Percentiles rank a stretch among this genome's conserved stretches.
Conservation (phyloP, 805 yeast genomes). For the Lachancea sp. region DNA sequence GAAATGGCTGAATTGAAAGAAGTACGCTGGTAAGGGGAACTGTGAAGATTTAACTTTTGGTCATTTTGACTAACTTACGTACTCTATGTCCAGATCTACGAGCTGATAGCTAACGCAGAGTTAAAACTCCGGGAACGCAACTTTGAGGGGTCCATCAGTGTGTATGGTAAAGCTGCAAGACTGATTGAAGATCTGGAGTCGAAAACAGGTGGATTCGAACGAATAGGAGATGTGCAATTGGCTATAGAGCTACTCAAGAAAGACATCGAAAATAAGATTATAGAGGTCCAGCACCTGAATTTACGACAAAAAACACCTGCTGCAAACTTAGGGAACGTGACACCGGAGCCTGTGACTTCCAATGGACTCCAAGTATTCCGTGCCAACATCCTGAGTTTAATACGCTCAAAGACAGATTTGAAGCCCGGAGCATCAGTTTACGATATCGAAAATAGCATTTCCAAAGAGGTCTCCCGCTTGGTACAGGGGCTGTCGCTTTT, state of each 20-base stretch:
- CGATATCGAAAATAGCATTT: conserved; percentile 2
- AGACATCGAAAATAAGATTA: conserved; percentile 30
- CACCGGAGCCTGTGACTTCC: background rate
- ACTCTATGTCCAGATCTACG: conserved; percentile 35
- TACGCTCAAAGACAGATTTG: conserved; percentile 5
- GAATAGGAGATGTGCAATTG: conserved; percentile 32
- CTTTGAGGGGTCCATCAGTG: conserved; percentile 35
- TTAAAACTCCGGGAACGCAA: conserved; percentile 39
- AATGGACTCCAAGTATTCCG: background rate
- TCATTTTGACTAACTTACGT: background rate
- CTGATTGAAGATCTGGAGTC: conserved; percentile 10
- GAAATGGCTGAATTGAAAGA: conserved; percentile 6
- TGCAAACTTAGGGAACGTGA: background rate
- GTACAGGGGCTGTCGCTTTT: conserved; percentile 35
- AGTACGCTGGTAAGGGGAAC: conserved; percentile 1
- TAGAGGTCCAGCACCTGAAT: conserved; percentile 28
- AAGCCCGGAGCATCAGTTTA: conserved; percentile 1
- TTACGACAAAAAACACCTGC: background rate
- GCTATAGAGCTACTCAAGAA: conserved; percentile 27
- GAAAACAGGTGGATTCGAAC: conserved; percentile 7
- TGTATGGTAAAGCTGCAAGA: conserved; percentile 25
- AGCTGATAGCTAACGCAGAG: conserved; percentile 49
- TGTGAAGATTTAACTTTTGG: background rate
- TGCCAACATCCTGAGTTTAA: background rate
- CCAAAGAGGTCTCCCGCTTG: conserved; percentile 18